A percentile compares a stretch with the other conserved stretches of the same genome.
Evolutionary conservation across 2,329 filamentous ascomycete species (phyloP).

Genomic region (Neoscytalidium dimidiatum): DNA sequence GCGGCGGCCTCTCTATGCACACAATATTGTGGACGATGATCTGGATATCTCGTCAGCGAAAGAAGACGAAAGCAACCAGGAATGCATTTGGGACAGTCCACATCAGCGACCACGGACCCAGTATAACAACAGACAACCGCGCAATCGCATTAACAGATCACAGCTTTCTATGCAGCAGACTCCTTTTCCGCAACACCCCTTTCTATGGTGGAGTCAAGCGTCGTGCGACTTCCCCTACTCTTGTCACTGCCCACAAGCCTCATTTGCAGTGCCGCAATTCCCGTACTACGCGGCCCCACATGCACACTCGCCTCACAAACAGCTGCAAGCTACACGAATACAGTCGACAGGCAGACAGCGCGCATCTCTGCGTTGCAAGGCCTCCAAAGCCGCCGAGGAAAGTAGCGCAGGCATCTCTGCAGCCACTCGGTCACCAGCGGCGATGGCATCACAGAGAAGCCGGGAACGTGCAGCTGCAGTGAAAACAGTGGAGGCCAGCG

Average conservation of each 20-base stretch:
- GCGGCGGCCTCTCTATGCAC: background rate
- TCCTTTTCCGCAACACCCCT: too few relatives aligned
- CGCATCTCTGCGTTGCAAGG: background rate
- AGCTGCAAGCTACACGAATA: background rate
- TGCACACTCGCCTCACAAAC: background rate
- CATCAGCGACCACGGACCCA: too few relatives aligned
- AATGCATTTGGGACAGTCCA: too few relatives aligned
- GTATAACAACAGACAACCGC: too few relatives aligned
- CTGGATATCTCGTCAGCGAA: background rate
- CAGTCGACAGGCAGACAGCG: background rate
- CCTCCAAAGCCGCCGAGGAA: background rate
- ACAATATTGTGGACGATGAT: background rate
- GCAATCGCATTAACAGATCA: too few relatives aligned
- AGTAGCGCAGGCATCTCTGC: background rate
- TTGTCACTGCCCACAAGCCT: background rate
- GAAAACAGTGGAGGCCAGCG: background rate
- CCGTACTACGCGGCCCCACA: background rate
- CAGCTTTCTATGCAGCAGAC: too few relatives aligned
- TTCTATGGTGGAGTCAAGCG: background rate
- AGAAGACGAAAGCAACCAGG: background rate
- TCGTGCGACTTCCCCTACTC: background rate
- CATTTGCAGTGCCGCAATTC: background rate
- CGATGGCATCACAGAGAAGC: background rate
- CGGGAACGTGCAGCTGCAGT: background rate
- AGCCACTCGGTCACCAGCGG: background rate